Evolutionary conservation across 129 eudicot genomes (phyloP).

Genomic region (Chrysanthemum seticuspe): DNA sequence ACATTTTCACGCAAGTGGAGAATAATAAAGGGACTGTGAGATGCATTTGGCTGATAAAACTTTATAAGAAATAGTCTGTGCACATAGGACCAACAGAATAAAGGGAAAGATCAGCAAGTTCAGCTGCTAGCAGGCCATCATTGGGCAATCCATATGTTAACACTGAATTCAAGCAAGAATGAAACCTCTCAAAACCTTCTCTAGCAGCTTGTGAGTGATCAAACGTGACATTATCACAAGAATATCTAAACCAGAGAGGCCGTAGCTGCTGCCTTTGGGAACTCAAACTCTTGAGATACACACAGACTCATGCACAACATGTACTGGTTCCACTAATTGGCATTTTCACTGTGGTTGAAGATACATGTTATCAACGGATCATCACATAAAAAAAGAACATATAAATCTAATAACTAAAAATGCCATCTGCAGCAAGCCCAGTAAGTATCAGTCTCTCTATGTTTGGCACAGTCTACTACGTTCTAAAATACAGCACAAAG

Average conservation of each 20-base stretch:
- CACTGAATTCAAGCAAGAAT: conserved; percentile 57
- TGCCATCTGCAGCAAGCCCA: too few species aligned
- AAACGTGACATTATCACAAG: conserved; percentile 55
- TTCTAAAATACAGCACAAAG: too few species aligned
- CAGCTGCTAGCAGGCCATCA: conserved; percentile 41
- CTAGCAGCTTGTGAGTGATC: conserved; percentile 76
- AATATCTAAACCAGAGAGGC: conserved; percentile 14
- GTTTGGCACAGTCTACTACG: too few species aligned
- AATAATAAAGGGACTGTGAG: conserved; percentile 3
- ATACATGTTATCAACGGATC: too few species aligned
- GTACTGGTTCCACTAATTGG: conserved; percentile 7
- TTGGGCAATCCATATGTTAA: conserved; percentile 58
- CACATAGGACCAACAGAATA: conserved; percentile 94
- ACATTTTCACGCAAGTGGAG: conserved; percentile 14
- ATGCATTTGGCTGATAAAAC: too few species aligned
- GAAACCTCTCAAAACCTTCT: conserved; percentile 62
- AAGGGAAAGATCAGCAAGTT: conserved; percentile 72
- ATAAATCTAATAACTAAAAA: too few species aligned
- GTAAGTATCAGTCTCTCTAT: too few species aligned
- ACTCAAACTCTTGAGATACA: conserved; percentile 16
- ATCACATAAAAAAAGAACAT: too few species aligned
- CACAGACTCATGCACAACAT: background rate
- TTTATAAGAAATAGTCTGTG: background rate
- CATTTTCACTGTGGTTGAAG: conserved; percentile 12
- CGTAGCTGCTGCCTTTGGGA: conserved; percentile 9